Evolutionary conservation across 2,329 filamentous ascomycete genomes (phyloP), one percentile per base, ranked within the genome.

Genomic region (Aspergillus clavatus): DNA sequence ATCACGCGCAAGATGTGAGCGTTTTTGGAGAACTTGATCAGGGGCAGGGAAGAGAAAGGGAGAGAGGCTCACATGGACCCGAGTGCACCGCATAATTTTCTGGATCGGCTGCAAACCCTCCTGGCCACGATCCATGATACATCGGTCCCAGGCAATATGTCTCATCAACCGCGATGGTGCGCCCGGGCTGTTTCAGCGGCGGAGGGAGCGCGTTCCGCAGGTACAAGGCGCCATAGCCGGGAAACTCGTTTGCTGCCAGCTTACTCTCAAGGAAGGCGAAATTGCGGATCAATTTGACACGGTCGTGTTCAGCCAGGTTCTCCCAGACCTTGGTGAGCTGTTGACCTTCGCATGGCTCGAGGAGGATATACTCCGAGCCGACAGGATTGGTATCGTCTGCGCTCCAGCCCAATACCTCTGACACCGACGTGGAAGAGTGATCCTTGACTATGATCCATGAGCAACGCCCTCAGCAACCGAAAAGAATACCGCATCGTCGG

Each of bases 291-390:
- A 70, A 43, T 37, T 44, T 33, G 4, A 60, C 51, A 28, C 53
- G 48, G 3, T 61, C 47, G 6, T 43, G 22, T 14, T 53, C 40
- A 18, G 43, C 46, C 50, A 69, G 55, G 2, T 46, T 37, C 10
- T 47, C 53, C 64, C 63, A 70, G 6, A 53, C 52, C 4, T 52
- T 53, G 36, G 53, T 55, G 11, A 69, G 46, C 35, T 61, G 56
- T 33, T 38, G 39, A 1, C 62, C 64, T 14, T 37, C 6, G 22
- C 55, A 55, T 40, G 61, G 61, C 40, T 67, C 62, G 54, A 66
- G 61, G 7, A 69, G 48, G 19, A 68, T 66, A 31, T 64, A 68
- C 48, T 69, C 66, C 3, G 54, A 55, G 3, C 58, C 56, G 10
- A 67, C 51, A 7, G 59, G 55, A 21, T 66, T 64, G 5, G 51